Percentiles rank a stretch among this genome's conserved stretches.
These are phyloP conservation scores for Linnemannia exigua DNA, from an alignment of 192 early-diverging fungal genomes.

Conservation along the genomic window DNA sequence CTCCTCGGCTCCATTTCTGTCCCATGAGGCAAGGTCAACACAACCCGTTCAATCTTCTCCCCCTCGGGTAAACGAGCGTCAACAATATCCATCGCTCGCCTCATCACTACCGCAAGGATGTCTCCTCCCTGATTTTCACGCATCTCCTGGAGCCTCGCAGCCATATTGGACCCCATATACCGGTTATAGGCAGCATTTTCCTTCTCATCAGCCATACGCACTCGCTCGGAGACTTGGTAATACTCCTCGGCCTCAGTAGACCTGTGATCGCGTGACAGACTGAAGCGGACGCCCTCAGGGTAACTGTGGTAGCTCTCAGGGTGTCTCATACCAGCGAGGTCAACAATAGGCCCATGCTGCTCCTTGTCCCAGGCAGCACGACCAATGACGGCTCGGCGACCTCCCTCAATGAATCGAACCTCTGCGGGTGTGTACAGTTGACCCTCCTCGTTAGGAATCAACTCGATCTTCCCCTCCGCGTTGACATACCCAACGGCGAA, in stretches of 20 bases:
- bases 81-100: not conserved
- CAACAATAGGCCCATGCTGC: not conserved
- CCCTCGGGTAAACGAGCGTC: not conserved
- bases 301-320: not conserved
- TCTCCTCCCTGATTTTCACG: not conserved
- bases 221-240: not conserved
- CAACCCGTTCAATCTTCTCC: not conserved
- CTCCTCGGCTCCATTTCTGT: not conserved
- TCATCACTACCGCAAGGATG: not conserved
- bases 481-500: conserved; percentile 15
- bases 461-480: not conserved
- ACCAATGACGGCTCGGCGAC: not conserved
- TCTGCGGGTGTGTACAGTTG: not conserved
- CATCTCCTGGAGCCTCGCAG: too few species aligned
- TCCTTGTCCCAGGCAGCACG: not conserved
- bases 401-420: not conserved
- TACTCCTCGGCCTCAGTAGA: not conserved
- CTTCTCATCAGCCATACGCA: not conserved
- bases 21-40: not conserved
- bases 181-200: too few species aligned
- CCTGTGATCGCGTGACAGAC: not conserved
- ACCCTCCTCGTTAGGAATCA: conserved; percentile 5
- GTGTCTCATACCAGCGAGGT: not conserved
- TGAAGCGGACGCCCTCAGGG: not conserved
- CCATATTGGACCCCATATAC: too few species aligned